These are phyloP conservation scores for Polygonum aviculare DNA, from an alignment of 148 eudicot genomes.

Conservation along the genomic window DNA sequence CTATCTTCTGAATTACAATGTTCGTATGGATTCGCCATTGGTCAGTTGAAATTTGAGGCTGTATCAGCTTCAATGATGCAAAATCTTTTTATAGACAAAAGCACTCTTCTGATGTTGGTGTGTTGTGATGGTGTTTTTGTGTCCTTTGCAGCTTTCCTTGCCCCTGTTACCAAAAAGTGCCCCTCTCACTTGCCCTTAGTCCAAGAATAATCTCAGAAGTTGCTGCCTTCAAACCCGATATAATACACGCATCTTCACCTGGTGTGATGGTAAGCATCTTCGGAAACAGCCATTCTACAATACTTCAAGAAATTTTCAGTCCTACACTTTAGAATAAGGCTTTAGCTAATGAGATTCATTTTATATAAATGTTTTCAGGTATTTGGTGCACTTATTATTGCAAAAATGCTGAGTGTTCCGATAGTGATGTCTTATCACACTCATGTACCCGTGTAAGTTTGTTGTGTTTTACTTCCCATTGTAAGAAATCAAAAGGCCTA, in stretches of 20 bases:
- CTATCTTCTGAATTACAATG: not conserved
- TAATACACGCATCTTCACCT: constrained; percentile 91
- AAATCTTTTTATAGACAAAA: not conserved
- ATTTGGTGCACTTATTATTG: constrained; percentile 87
- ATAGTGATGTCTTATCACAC: constrained; percentile 98
- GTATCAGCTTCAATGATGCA: not conserved
- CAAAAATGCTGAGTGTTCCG: constrained; percentile 76
- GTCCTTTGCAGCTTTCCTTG: constrained; percentile 70
- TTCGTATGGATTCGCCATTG: not conserved
- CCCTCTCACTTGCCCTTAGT: constrained; percentile 92
- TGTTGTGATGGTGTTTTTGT: constrained; percentile 9
- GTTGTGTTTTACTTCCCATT: not conserved
- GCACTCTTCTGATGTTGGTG: not conserved
- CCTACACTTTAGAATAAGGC: not conserved
- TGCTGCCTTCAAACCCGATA: constrained; percentile 88
- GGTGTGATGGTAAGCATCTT: constrained; percentile 68
- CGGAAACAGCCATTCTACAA: not conserved
- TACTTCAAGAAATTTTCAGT: not conserved
- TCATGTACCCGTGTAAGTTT: constrained; percentile 91
- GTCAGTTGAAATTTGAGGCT: not conserved
- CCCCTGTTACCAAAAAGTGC: constrained; percentile 86
- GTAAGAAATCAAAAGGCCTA: not conserved
- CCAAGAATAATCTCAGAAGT: constrained; percentile 92
- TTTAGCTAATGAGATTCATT: not conserved
- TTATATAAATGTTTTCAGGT: constrained; percentile 33